These are phyloP conservation scores for Metarhizium rileyi DNA, from an alignment of 2,329 filamentous ascomycete species.

Conservation along the genomic window DNA sequence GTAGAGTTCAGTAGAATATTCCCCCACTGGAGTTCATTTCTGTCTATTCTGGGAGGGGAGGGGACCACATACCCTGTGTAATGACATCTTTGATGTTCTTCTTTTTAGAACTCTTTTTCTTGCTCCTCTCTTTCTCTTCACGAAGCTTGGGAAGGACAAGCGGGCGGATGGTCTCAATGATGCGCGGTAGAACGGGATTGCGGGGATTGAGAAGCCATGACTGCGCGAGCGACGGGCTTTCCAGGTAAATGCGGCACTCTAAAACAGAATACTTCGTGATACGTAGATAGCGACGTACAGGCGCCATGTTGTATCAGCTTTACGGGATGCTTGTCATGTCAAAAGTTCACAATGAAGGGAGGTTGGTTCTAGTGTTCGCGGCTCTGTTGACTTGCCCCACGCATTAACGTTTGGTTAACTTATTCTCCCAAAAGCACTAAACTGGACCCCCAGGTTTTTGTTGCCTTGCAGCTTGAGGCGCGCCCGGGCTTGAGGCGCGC, in stretches of 20 bases:
- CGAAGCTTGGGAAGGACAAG: constrained; percentile 82
- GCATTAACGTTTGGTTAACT: neutral
- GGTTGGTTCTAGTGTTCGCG: too few species aligned
- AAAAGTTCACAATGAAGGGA: neutral
- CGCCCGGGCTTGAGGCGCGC: neutral
- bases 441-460: neutral
- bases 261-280: constrained; percentile 90
- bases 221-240: constrained; percentile 73
- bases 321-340: neutral
- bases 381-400: constrained; percentile 1
- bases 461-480: neutral
- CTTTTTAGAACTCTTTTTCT: constrained; percentile 60
- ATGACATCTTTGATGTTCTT: constrained; percentile 83
- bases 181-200: constrained; percentile 65
- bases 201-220: constrained; percentile 76
- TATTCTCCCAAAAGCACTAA: too few species aligned
- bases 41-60: too few species aligned
- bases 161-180: constrained; percentile 78
- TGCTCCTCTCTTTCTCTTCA: constrained; percentile 61
- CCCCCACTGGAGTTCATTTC: too few species aligned
- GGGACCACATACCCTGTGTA: constrained; percentile 50
- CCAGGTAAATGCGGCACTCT: constrained; percentile 94
- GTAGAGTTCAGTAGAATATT: constrained; percentile 11
- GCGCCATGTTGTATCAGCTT: constrained; percentile 53
- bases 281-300: constrained; percentile 77